Conservation (phyloP, 495 filamentous ascomycete genomes). For the Astrocystis sublimbata region DNA sequence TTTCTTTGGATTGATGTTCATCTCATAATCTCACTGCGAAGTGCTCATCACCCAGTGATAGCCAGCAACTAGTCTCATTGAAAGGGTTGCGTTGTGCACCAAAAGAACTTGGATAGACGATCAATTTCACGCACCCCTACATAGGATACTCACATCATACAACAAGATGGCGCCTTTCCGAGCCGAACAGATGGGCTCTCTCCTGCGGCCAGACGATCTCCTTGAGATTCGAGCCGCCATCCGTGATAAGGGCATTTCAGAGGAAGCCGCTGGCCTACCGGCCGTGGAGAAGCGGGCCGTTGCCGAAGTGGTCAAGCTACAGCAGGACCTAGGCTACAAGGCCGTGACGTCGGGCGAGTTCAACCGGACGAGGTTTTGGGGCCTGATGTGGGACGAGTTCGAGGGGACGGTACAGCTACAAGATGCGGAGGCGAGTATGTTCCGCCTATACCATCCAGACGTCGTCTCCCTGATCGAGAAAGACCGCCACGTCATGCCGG, state of each 20-base stretch:
- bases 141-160: not conserved
- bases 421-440: constrained; percentile 65
- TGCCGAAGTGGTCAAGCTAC: constrained; percentile 63
- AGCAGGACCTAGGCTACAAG: constrained; percentile 66
- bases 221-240: constrained; percentile 61
- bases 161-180: constrained; percentile 59
- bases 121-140: not conserved
- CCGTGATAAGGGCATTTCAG: constrained; percentile 56
- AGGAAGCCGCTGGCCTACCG: constrained; percentile 51
- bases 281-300: constrained; percentile 66
- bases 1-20: not conserved
- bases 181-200: constrained; percentile 81
- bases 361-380: constrained; percentile 63
- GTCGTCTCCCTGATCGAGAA: constrained; percentile 67
- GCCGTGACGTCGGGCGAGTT: constrained; percentile 73
- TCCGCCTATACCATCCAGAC: constrained; percentile 76
- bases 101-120: not conserved
- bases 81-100: not conserved
- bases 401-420: constrained; percentile 64
- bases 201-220: constrained; percentile 70
- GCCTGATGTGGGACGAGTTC: constrained; percentile 74
- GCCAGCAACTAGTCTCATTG: not conserved
- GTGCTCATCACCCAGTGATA: not conserved
- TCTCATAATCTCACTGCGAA: not conserved
- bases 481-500: constrained; percentile 66